Percentiles rank a stretch among this genome's conserved stretches.
These are phyloP conservation scores for Thecaphora thlaspeos DNA, from an alignment of 1,284 basidiomycete genomes.

Conservation along the genomic window DNA sequence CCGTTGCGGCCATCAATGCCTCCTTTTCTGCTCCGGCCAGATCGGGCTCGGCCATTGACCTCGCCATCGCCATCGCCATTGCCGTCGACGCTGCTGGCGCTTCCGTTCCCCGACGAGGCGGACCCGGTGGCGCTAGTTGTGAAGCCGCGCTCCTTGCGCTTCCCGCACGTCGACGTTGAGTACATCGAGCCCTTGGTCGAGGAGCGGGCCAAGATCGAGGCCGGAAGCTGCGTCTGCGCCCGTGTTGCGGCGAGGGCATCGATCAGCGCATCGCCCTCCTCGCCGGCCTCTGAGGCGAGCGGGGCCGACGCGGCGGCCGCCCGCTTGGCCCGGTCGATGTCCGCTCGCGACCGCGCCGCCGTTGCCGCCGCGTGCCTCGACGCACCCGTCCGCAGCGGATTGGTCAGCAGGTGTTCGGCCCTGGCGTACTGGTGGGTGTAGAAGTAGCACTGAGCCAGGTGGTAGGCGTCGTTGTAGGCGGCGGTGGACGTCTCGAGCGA, in stretches of 20 bases:
- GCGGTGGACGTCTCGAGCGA: slow-evolving; percentile 68
- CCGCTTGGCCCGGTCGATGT: not conserved
- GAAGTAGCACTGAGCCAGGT: slow-evolving; percentile 96
- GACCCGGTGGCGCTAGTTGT: slow-evolving; percentile 48
- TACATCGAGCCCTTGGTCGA: slow-evolving; percentile 26
- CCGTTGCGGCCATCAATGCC: too few species aligned
- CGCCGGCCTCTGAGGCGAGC: not conserved
- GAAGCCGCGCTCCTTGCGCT: slow-evolving; percentile 46
- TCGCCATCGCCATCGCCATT: not conserved
- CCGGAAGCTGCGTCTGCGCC: slow-evolving; percentile 27
- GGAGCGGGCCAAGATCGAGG: slow-evolving; percentile 32
- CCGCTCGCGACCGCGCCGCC: not conserved
- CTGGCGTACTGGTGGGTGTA: slow-evolving; percentile 91
- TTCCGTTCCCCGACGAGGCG: slow-evolving; percentile 13
- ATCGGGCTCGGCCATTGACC: too few species aligned
- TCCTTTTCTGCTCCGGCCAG: too few species aligned
- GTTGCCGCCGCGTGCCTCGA: slow-evolving; percentile 1
- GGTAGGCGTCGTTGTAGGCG: slow-evolving; percentile 76
- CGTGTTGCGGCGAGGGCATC: slow-evolving; percentile 37
- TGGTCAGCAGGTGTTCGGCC: slow-evolving; percentile 83
- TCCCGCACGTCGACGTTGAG: slow-evolving; percentile 25
- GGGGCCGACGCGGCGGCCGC: not conserved
- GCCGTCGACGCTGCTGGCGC: slow-evolving; percentile 1
- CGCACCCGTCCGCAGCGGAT: slow-evolving; percentile 65
- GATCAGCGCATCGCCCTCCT: slow-evolving; percentile 36